Evolutionary conservation across 2,329 filamentous ascomycete species (phyloP), one percentile per base, ranked within the genome.

Genomic region (Dryadomyces sulphureus): DNA sequence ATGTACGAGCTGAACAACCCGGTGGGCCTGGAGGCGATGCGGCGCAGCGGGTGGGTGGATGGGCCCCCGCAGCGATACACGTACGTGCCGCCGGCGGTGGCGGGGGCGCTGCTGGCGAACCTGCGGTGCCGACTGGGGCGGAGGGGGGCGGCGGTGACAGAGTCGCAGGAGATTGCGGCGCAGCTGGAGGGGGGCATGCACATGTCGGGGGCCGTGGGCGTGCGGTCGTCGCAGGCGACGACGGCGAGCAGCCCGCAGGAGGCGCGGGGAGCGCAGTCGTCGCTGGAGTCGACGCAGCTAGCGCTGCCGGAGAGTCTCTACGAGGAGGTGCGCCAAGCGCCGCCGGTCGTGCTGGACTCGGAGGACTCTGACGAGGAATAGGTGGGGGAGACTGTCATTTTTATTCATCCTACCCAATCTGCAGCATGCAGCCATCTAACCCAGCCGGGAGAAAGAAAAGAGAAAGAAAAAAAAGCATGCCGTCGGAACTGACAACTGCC

Each of bases 1-100:
- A 64, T 82, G 1, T 82, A 80, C 54, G 67, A 77, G 57, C 65
- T 82, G 22, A 79, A 79, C 53, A 70, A 81, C 55, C 72, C 77
- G 0, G 63, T 77, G 2, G 60, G 67, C 0, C 60, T 75, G 2
- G 60, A 64, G 0, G 62, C 69, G 45, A 73, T 81, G 63, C 67
- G 65, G 39, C 61, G 65, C 38, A 70, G 73, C 35, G 75, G 72
- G 0, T 77, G 75, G 71, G 55, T 78, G 0, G 61, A 65, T 5
- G 60, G 62, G 1, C 46, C 51, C 4, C 68, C 77, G n/a, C 61
- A 65, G 22, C 70, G 68, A 43, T 78, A 71, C 49, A 59, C 60
- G 3, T 77, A 71, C 52, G 58, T 81, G 1, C 71, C 70, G 2
- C 77, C 75, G 2, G 73, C 72, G 2, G 66, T 77, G 1, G 66